phyloP scores from a whole-genome alignment of 2,329 filamentous ascomycete species.

The Ophiocordyceps sinensis region DNA sequence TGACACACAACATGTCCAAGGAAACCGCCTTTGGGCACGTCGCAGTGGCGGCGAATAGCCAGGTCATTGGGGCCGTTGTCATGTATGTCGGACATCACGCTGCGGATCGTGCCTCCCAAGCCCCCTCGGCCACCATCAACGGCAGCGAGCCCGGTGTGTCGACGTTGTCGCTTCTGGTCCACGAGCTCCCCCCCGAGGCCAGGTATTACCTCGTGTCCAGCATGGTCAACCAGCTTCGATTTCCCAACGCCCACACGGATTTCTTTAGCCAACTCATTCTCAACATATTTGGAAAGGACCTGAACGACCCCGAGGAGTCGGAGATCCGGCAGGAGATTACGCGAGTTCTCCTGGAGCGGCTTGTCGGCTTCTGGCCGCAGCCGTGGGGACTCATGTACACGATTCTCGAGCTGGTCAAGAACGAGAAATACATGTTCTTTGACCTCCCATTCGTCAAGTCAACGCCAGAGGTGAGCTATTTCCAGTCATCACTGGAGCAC shows the following conservation, averaged over 20 bases:
- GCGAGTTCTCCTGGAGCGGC: slow-evolving; percentile 72
- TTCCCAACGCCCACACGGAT: slow-evolving; percentile 76
- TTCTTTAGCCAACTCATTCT: slow-evolving; percentile 83
- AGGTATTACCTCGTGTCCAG: slow-evolving; percentile 75
- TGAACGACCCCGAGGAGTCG: slow-evolving; percentile 57
- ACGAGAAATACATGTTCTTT: slow-evolving; percentile 82
- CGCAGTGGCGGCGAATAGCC: slow-evolving; percentile 52
- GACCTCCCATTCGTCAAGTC: slow-evolving; percentile 84
- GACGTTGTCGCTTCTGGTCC: slow-evolving; percentile 61
- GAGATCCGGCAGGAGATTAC: slow-evolving; percentile 86
- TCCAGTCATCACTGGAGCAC: background rate
- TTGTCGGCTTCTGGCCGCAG: slow-evolving; percentile 81
- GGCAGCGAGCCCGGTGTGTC: slow-evolving; percentile 42
- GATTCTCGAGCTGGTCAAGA: slow-evolving; percentile 79
- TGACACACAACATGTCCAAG: slow-evolving; percentile 43
- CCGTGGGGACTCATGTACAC: slow-evolving; percentile 91
- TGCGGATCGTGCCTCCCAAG: slow-evolving; percentile 41
- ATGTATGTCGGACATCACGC: slow-evolving; percentile 67
- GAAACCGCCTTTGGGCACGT: slow-evolving; percentile 53
- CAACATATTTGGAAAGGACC: slow-evolving; percentile 69
- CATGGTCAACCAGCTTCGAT: slow-evolving; percentile 84
- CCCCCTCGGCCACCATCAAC: slow-evolving; percentile 36
- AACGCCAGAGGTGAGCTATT: slow-evolving; percentile 59
- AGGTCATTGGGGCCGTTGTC: slow-evolving; percentile 69
- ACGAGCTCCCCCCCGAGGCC: slow-evolving; percentile 59